phyloP scores from a whole-genome alignment of 495 filamentous ascomycete genomes.

The Penicillium argentinense region DNA sequence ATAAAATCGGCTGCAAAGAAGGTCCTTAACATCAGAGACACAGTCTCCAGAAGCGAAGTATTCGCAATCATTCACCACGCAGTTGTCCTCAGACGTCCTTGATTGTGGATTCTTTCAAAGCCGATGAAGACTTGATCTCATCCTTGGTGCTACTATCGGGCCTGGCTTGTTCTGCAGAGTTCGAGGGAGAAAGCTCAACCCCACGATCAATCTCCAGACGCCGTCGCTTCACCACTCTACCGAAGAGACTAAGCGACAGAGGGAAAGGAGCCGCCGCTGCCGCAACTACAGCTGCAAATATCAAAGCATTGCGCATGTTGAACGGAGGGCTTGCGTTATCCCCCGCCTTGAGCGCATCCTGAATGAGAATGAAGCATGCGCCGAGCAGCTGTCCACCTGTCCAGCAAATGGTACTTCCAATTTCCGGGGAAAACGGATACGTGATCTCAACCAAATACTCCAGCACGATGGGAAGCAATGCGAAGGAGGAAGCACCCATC shows the following conservation, averaged over 20 bases:
- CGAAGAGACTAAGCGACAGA: conserved; percentile 65
- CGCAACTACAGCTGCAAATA: conserved; percentile 75
- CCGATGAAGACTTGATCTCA: background rate
- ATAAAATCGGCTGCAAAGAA: background rate
- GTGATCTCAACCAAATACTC: conserved; percentile 87
- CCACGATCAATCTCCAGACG: conserved; percentile 59
- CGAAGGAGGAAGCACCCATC: conserved; percentile 79
- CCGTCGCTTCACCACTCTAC: conserved; percentile 51
- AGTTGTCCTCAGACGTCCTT: conserved; percentile 2
- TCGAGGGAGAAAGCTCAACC: conserved; percentile 20
- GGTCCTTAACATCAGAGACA: too few species aligned
- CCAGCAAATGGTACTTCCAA: conserved; percentile 82
- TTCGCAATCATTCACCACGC: too few species aligned
- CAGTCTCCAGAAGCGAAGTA: too few species aligned
- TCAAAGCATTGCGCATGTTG: conserved; percentile 71
- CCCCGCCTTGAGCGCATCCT: conserved; percentile 72
- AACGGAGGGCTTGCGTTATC: conserved; percentile 52
- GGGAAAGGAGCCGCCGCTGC: conserved; percentile 65
- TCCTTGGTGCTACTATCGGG: background rate
- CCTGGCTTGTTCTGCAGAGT: background rate
- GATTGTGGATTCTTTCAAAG: background rate
- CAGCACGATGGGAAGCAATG: conserved; percentile 76
- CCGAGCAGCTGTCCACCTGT: conserved; percentile 69
- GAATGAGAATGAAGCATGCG: conserved; percentile 77
- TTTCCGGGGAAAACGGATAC: conserved; percentile 83